Percentiles rank a stretch among this genome's conserved stretches.
phyloP scores from a whole-genome alignment of 139 green algal species.

The Tetradesmus lagerheimii region DNA sequence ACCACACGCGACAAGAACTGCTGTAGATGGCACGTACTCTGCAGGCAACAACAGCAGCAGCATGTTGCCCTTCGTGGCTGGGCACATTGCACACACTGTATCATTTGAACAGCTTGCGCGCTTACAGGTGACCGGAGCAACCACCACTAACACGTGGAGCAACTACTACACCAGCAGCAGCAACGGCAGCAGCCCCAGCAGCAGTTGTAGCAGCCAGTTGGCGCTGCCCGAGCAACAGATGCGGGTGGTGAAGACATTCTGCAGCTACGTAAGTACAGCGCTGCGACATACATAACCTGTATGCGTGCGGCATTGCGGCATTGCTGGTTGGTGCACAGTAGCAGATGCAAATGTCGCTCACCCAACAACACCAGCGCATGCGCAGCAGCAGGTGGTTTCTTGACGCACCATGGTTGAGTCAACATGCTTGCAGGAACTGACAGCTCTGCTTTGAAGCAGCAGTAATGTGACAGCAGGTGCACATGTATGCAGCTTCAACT shows the following conservation, averaged over 20 bases:
- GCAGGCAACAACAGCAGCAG: not conserved
- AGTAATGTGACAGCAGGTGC: not conserved
- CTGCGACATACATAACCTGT: too few relatives aligned
- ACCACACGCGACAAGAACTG: not conserved
- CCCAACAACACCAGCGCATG: too few relatives aligned
- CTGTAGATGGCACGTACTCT: not conserved
- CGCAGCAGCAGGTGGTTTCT: too few relatives aligned
- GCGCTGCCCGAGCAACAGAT: not conserved
- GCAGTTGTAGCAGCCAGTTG: not conserved
- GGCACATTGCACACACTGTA: not conserved
- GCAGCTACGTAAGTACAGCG: not conserved
- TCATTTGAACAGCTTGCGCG: not conserved
- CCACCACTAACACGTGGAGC: not conserved
- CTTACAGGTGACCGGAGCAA: not conserved
- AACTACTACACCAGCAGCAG: not conserved
- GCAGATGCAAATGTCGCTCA: too few relatives aligned
- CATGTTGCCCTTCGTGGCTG: not conserved
- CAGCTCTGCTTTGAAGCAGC: not conserved
- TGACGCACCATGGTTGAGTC: too few relatives aligned
- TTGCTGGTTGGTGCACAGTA: too few relatives aligned
- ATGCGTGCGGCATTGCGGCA: not conserved
- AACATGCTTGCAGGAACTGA: not conserved
- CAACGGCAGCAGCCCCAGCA: not conserved
- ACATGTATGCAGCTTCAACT: not conserved
- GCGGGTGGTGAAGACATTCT: not conserved